Conservation (phyloP, 1,284 basidiomycete genomes). For the Puccinia coronata region DNA sequence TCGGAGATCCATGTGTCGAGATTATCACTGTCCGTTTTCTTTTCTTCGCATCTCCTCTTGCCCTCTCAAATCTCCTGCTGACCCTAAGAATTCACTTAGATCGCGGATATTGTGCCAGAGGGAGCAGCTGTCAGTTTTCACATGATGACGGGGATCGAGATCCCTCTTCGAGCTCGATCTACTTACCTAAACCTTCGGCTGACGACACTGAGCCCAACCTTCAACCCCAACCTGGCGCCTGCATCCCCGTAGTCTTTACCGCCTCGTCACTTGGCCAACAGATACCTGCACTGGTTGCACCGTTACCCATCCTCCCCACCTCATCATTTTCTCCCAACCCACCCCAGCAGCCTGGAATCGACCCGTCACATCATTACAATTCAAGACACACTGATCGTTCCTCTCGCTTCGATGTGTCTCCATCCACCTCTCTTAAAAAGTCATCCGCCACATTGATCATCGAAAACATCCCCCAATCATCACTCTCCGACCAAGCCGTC, state of each 20-base stretch:
- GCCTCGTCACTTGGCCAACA: not conserved
- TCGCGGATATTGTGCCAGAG: conserved; percentile 46
- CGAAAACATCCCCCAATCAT: conserved; percentile 47
- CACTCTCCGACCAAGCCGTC: conserved; percentile 31
- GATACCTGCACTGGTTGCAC: conserved; percentile 22
- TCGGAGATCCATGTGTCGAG: conserved; percentile 32
- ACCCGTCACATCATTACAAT: conserved; percentile 1
- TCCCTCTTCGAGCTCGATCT: conserved; percentile 5
- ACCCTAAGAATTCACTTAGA: not conserved
- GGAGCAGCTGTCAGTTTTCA: conserved; percentile 33
- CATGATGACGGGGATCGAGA: conserved; percentile 34
- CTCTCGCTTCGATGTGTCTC: not conserved
- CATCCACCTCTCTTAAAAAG: not conserved
- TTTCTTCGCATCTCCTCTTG: not conserved
- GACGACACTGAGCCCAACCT: not conserved
- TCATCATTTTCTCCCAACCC: not conserved
- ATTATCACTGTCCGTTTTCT: conserved; percentile 41
- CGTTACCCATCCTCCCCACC: conserved; percentile 3
- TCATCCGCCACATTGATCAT: conserved; percentile 28
- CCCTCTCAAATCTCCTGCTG: not conserved
- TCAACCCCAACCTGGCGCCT: not conserved
- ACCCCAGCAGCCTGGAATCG: not conserved
- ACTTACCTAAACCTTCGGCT: not conserved
- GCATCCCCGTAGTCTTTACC: conserved; percentile 13
- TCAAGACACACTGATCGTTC: conserved; percentile 20